A percentile compares a stretch with the other conserved stretches of the same genome.
Conservation (phyloP, 1,284 basidiomycete genomes). For the Pholiota adiposa region DNA sequence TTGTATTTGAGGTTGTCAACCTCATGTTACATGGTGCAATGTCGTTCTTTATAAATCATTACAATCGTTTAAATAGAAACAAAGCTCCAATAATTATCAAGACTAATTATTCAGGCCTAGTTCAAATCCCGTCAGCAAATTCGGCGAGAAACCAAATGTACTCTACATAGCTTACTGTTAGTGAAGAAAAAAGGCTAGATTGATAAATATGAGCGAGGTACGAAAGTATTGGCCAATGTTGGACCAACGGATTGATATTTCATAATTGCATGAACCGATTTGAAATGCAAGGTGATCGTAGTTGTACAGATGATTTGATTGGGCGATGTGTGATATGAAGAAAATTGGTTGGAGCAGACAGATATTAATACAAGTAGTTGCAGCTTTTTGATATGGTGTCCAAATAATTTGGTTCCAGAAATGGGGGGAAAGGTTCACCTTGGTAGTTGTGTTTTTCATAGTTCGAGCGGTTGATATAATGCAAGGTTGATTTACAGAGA, state of each 20-base stretch:
- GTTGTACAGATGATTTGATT: conserved; percentile 14
- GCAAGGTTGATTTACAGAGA: background rate
- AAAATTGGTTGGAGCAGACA: conserved; percentile 2
- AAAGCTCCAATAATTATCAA: background rate
- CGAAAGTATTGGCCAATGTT: background rate
- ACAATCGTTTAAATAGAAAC: background rate
- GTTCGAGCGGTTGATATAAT: background rate
- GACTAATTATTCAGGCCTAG: background rate
- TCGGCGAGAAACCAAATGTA: too few relatives aligned
- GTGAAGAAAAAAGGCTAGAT: background rate
- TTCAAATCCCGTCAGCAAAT: too few relatives aligned
- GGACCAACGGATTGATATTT: background rate
- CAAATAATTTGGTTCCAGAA: background rate
- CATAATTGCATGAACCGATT: background rate
- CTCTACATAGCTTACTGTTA: too few relatives aligned
- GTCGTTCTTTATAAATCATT: background rate
- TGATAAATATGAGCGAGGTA: background rate
- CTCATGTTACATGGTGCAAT: background rate
- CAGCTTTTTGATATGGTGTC: conserved; percentile 1
- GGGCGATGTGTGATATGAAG: conserved; percentile 6
- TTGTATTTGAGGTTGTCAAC: too few relatives aligned
- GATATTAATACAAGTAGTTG: conserved; percentile 9
- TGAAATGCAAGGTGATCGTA: conserved; percentile 1
- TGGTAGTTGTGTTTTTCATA: background rate
- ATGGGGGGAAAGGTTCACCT: background rate